These are phyloP conservation scores for Trichoderma endophyticum DNA, from an alignment of 2,329 filamentous ascomycete species.

Conservation along the genomic window DNA sequence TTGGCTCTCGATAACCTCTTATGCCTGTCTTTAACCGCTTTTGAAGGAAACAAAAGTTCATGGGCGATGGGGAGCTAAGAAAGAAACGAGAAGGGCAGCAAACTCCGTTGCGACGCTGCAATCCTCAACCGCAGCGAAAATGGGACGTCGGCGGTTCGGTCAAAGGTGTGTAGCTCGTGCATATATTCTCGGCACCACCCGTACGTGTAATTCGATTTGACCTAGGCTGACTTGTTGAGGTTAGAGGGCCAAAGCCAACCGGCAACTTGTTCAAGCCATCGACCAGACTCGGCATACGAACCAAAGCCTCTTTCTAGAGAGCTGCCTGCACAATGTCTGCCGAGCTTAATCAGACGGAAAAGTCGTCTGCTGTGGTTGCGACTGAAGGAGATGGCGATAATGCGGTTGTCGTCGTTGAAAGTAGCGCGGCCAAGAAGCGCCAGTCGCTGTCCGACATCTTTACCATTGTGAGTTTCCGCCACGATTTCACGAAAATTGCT, in stretches of 20 bases:
- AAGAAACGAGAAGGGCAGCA: neutral
- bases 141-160: neutral
- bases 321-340: neutral
- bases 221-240: neutral
- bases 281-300: neutral
- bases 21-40: neutral
- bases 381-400: neutral
- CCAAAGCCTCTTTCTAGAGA: neutral
- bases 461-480: constrained; percentile 24
- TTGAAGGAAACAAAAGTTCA: neutral
- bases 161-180: neutral
- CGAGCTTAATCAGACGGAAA: neutral
- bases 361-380: neutral
- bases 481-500: too few species aligned
- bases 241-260: neutral
- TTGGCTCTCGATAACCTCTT: neutral
- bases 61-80: neutral
- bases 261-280: neutral
- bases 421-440: constrained; percentile 16
- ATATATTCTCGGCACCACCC: constrained; percentile 3
- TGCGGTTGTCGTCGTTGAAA: neutral
- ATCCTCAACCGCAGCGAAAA: neutral
- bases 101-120: neutral
- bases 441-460: constrained; percentile 28
- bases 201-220: neutral